A percentile compares a stretch with the other conserved stretches of the same genome.
Conservation (phyloP, 345 rosid species). For the Arabidopsis suecica region DNA sequence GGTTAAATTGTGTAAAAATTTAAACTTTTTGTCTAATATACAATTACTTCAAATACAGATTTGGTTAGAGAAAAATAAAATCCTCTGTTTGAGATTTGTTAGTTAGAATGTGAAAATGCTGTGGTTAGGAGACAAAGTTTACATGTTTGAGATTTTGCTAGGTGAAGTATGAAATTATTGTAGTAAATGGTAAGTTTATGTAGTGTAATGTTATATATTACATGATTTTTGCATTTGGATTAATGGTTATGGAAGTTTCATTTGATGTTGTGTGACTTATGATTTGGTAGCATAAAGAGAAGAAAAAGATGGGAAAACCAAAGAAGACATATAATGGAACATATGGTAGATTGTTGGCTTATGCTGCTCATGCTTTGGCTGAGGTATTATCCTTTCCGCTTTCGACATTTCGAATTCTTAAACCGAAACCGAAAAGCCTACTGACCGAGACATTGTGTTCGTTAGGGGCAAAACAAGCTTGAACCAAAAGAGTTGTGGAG, state of each 20-base stretch:
- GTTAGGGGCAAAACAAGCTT: slow-evolving; percentile 70
- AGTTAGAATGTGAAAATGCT: neutral
- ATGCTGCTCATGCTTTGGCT: slow-evolving; percentile 92
- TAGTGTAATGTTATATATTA: neutral
- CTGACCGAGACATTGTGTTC: neutral
- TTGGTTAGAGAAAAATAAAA: neutral
- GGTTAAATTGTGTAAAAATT: neutral
- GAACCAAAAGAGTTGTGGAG: slow-evolving; percentile 97
- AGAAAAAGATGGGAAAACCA: slow-evolving; percentile 53
- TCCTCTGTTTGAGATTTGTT: neutral
- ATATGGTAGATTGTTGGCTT: slow-evolving; percentile 81
- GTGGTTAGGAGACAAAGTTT: neutral
- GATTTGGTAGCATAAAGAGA: slow-evolving; percentile 49
- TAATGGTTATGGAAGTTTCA: slow-evolving; percentile 20
- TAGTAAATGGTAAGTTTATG: neutral
- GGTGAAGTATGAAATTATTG: neutral
- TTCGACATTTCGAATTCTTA: neutral
- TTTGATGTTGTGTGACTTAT: slow-evolving; percentile 8
- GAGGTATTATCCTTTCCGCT: slow-evolving; percentile 58
- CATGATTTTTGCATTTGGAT: neutral
- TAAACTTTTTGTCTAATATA: neutral
- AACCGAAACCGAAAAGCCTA: neutral
- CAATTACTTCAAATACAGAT: too few species aligned
- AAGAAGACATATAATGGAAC: slow-evolving; percentile 57
- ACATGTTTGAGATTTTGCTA: neutral